Percentiles rank a stretch among this genome's conserved stretches.
These are phyloP conservation scores for Ilyonectria sp. DNA, from an alignment of 2,329 filamentous ascomycete species.

Conservation along the genomic window DNA sequence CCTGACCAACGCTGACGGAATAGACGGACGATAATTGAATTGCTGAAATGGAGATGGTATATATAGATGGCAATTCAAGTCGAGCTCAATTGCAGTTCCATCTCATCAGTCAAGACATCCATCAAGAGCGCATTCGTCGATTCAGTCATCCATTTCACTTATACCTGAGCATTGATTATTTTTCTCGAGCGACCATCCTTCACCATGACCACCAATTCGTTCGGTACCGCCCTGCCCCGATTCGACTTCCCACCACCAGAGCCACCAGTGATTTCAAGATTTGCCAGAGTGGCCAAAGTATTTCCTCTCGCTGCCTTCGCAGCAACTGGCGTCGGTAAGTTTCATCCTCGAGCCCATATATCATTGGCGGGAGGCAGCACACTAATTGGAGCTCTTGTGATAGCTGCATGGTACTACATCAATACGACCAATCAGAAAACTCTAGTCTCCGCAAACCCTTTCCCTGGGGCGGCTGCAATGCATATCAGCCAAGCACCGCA, in stretches of 20 bases:
- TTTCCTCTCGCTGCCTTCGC: constrained; percentile 11
- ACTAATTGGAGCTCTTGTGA: background rate
- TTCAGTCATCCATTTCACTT: background rate
- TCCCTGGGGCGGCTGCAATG: background rate
- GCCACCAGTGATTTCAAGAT: constrained; percentile 13
- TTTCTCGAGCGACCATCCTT: background rate
- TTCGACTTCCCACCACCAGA: constrained; percentile 21
- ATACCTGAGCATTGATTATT: background rate
- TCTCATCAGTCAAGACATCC: constrained; percentile 6
- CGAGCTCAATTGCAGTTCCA: background rate
- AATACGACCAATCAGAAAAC: constrained; percentile 6
- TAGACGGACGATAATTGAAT: constrained; percentile 1
- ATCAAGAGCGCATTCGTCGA: background rate
- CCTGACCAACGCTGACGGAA: constrained; percentile 2
- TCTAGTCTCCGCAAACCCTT: background rate
- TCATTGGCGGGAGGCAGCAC: background rate
- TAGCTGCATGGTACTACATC: constrained; percentile 14
- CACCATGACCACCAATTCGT: constrained; percentile 23
- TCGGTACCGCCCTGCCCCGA: constrained; percentile 19
- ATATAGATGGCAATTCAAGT: constrained; percentile 22
- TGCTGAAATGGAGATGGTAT: constrained; percentile 2
- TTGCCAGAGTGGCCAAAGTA: constrained; percentile 13
- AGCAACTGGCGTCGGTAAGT: constrained; percentile 18
- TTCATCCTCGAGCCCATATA: background rate
- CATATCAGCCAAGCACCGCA: background rate